These are phyloP conservation scores for Saccharomycopsis sp. DNA, from an alignment of 805 yeast genomes.

Conservation along the genomic window DNA sequence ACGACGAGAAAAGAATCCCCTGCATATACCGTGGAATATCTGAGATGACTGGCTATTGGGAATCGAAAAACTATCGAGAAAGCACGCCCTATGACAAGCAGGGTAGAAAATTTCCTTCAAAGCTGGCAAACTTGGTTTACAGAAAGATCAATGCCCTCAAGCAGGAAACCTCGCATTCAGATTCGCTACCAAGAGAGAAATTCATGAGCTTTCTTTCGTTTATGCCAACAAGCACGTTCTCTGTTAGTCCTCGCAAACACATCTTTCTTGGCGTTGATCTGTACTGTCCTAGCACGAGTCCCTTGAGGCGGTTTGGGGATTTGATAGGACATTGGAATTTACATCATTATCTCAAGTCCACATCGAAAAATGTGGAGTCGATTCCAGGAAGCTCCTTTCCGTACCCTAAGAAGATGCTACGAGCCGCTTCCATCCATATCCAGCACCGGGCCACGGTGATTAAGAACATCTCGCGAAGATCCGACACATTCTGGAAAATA, in stretches of 20 bases:
- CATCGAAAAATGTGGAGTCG: background rate
- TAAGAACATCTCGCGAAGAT: slow-evolving; percentile 26
- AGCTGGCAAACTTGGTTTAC: background rate
- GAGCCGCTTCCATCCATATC: slow-evolving; percentile 36
- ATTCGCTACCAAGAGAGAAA: slow-evolving; percentile 22
- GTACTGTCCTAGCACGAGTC: slow-evolving; percentile 81
- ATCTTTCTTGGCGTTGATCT: slow-evolving; percentile 52
- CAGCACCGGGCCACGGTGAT: slow-evolving; percentile 35
- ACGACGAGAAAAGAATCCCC: slow-evolving; percentile 39
- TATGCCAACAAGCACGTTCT: slow-evolving; percentile 46
- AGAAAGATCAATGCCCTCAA: background rate
- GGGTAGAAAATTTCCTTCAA: background rate
- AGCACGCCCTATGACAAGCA: background rate
- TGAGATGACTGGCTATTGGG: slow-evolving; percentile 24
- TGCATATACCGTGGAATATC: slow-evolving; percentile 40
- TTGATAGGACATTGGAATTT: slow-evolving; percentile 75
- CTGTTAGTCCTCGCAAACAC: slow-evolving; percentile 44
- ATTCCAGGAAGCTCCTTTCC: slow-evolving; percentile 11
- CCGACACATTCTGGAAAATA: slow-evolving; percentile 29
- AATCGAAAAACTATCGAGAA: slow-evolving; percentile 20
- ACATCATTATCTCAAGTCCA: slow-evolving; percentile 34
- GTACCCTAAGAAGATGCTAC: slow-evolving; percentile 32
- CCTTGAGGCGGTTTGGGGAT: slow-evolving; percentile 79
- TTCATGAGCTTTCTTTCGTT: slow-evolving; percentile 40
- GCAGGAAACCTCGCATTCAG: background rate